Conservation (phyloP, 805 yeast genomes). For the Metschnikowia shivogae region DNA sequence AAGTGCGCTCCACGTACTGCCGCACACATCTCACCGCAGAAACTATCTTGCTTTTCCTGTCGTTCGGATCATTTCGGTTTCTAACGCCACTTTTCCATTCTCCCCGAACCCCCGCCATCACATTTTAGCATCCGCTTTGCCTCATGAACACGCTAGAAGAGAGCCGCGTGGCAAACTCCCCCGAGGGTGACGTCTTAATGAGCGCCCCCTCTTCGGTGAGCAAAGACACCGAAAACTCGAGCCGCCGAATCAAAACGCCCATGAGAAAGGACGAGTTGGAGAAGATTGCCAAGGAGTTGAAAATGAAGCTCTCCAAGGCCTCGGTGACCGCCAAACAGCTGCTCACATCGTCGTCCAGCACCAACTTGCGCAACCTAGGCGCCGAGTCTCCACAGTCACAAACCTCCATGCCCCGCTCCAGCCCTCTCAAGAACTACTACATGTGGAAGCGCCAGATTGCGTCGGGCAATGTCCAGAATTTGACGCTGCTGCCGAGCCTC, state of each 20-base stretch:
- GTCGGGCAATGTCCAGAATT: constrained; percentile 18
- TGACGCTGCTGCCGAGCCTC: constrained; percentile 28
- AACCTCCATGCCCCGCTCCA: constrained; percentile 18
- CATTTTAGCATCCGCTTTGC: neutral
- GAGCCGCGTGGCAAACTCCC: constrained; percentile 18
- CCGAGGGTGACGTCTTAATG: constrained; percentile 11
- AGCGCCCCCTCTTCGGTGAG: constrained; percentile 11
- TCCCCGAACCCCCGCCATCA: too few relatives aligned
- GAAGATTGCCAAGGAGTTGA: constrained; percentile 40
- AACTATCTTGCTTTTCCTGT: constrained; percentile 7
- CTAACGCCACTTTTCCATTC: neutral
- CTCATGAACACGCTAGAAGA: constrained; percentile 25
- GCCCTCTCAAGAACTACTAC: constrained; percentile 31
- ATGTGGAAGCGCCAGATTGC: constrained; percentile 24
- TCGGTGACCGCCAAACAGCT: constrained; percentile 42
- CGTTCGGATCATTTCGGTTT: neutral
- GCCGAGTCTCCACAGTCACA: constrained; percentile 18
- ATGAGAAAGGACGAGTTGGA: constrained; percentile 43
- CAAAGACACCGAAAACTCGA: constrained; percentile 7
- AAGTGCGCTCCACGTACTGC: constrained; percentile 5
- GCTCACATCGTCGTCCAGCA: constrained; percentile 15
- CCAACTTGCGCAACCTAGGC: constrained; percentile 19
- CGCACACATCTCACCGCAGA: constrained; percentile 2
- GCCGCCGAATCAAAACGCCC: constrained; percentile 29
- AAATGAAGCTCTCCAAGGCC: constrained; percentile 39